Evolutionary conservation across 1,139 yeast species (phyloP).

Genomic region (Candida sojae): DNA sequence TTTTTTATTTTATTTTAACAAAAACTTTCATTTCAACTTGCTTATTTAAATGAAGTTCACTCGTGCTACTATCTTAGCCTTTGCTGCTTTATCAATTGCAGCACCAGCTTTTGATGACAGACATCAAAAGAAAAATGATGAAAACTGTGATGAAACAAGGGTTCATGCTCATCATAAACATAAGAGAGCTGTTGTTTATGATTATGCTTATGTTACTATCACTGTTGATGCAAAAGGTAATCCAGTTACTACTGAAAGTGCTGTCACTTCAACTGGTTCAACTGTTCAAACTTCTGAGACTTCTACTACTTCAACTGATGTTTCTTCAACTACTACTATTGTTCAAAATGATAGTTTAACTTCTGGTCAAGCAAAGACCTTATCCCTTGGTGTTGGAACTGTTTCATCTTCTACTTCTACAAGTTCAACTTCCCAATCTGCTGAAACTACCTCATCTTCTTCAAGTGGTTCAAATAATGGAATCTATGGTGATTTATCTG

Average conservation of each 20-base stretch:
- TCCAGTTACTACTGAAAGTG: slow-evolving; percentile 19
- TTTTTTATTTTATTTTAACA: slow-evolving; percentile 3
- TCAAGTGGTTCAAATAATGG: slow-evolving; percentile 26
- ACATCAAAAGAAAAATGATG: slow-evolving; percentile 27
- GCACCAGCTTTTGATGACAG: slow-evolving; percentile 43
- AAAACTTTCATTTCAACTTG: neutral
- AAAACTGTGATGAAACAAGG: slow-evolving; percentile 40
- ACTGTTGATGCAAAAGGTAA: slow-evolving; percentile 42
- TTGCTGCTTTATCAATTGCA: slow-evolving; percentile 45
- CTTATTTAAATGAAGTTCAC: slow-evolving; percentile 31
- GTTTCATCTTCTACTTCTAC: slow-evolving; percentile 8
- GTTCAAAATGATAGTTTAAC: slow-evolving; percentile 56
- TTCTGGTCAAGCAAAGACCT: slow-evolving; percentile 48
- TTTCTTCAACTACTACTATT: slow-evolving; percentile 13
- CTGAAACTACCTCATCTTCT: slow-evolving; percentile 16
- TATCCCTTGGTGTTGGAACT: slow-evolving; percentile 8
- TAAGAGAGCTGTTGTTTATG: slow-evolving; percentile 42
- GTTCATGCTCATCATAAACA: slow-evolving; percentile 46
- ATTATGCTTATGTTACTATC: slow-evolving; percentile 45
- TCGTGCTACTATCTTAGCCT: slow-evolving; percentile 30
- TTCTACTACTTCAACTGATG: slow-evolving; percentile 11
- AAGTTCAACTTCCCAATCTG: slow-evolving; percentile 9
- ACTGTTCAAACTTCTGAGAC: slow-evolving; percentile 12
- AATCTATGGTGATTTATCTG: slow-evolving; percentile 56
- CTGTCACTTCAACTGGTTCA: slow-evolving; percentile 13